Base-by-base conservation (phyloP, 2,329 filamentous ascomycete genomes). In the Xylaria sp. region DNA sequence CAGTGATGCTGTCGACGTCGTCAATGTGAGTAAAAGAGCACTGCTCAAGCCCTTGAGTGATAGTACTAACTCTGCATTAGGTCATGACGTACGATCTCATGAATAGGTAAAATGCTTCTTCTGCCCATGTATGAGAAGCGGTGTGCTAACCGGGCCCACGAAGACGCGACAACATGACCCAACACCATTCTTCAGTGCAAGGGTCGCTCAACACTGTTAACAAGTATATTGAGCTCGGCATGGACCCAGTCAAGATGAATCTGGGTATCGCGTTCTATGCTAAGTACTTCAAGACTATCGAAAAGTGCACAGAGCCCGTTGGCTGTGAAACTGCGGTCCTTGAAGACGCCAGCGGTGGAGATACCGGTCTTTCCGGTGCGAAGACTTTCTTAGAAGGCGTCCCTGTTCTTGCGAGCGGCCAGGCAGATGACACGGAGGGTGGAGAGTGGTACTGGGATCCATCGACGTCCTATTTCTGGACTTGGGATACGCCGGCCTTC, bases 401-500 rank as follows among this genome's bases (percentile, higher is more conserved):
- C 2, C 46, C 72, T 0, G 73, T 76, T 31, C 69, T 75, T 8
- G 61, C 67, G 0, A 71, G 85, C 10, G 90, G 89, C 0, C 76
- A 77, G 56, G 89, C 88, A 37, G 91, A 94, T 71, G 78, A 84
- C 1, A 72, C 80, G 1, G 79, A 81, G 1, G 91, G 91, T 23
- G 92, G 90, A 0, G 86, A 89, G 76, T 93, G 91, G 77, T 93
- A 88, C 79, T 92, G 87, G 84, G 92, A 94, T 75, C 68, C 77
- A 71, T 81, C 4, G 83, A 88, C 72, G 80, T 85, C 63, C 77
- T 90, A 37, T 46, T 94, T 91, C 86, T 94, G 92, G 92, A 90
- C 90, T 0, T 94, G 90, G 83, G 92, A 94, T 69, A 91, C 89
- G 0, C 83, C 86, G 0, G 82, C 84, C 8, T 83, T 89, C 13